Percentiles rank a stretch among this genome's conserved stretches.
phyloP scores from a whole-genome alignment of 192 early-diverging fungal species.

The Backusella morwellensis region DNA sequence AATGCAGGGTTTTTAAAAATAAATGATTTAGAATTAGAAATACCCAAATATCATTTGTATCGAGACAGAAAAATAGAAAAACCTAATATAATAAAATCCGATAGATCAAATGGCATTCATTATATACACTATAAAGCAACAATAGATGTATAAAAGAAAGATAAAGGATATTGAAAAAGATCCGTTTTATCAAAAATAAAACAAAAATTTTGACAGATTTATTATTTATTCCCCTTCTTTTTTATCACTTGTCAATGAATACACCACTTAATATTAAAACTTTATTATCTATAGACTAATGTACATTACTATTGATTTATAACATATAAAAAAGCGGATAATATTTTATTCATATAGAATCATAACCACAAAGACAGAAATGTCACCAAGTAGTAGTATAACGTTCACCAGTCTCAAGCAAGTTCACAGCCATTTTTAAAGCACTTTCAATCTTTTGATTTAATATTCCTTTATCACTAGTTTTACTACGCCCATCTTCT shows the following conservation, averaged over 20 bases:
- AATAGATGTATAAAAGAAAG: no score
- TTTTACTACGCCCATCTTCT: constrained; percentile 6
- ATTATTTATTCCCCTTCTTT: neutral
- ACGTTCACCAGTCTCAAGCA: constrained; percentile 32
- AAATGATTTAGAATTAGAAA: neutral
- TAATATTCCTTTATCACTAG: constrained; percentile 24
- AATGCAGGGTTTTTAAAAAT: neutral
- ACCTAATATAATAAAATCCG: neutral
- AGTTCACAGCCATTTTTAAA: constrained; percentile 27
- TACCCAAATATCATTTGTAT: neutral
- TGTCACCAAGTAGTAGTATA: constrained; percentile 17
- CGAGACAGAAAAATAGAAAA: neutral
- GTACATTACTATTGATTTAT: neutral
- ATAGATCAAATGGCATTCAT: no score
- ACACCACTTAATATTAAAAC: neutral
- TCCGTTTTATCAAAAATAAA: neutral
- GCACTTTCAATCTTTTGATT: constrained; percentile 30
- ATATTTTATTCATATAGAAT: neutral
- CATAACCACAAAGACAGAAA: neutral
- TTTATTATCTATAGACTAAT: neutral
- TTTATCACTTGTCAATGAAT: neutral
- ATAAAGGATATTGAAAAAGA: no score
- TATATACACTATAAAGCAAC: no score
- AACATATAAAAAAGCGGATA: neutral
- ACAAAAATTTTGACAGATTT: neutral